These are phyloP conservation scores for Suaeda aralocaspica DNA, from an alignment of 148 eudicot species.

Conservation along the genomic window DNA sequence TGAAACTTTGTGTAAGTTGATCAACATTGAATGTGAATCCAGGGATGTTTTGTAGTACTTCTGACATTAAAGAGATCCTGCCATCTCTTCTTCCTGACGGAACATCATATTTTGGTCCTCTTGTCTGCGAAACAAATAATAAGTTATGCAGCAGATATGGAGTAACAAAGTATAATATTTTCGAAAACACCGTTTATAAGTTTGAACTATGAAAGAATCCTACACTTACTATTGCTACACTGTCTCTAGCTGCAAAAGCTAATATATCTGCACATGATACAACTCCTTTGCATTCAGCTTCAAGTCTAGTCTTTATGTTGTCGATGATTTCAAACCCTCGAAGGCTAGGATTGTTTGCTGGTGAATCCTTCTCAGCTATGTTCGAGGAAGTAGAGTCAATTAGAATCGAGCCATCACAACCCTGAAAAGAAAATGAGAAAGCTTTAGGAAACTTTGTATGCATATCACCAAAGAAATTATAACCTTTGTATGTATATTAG, in stretches of 20 bases:
- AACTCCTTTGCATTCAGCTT: slow-evolving; percentile 43
- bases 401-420: slow-evolving; percentile 83
- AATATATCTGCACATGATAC: slow-evolving; percentile 36
- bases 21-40: slow-evolving; percentile 8
- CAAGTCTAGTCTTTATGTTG: slow-evolving; percentile 58
- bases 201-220: not conserved
- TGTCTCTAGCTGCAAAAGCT: slow-evolving; percentile 32
- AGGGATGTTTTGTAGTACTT: slow-evolving; percentile 23
- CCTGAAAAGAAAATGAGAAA: slow-evolving; percentile 28
- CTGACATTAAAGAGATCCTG: slow-evolving; percentile 14
- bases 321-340: slow-evolving; percentile 78
- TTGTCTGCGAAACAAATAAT: not conserved
- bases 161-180: no score
- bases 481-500: no score
- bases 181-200: no score
- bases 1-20: slow-evolving; percentile 27
- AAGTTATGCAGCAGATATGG: no score
- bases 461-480: no score
- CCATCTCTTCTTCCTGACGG: not conserved
- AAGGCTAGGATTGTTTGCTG: slow-evolving; percentile 58
- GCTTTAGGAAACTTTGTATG: not conserved
- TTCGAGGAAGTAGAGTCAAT: slow-evolving; percentile 59
- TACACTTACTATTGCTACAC: slow-evolving; percentile 20
- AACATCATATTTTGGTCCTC: slow-evolving; percentile 3
- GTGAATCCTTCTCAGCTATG: slow-evolving; percentile 75